Conservation (phyloP, 2,329 filamentous ascomycete species). For the Byssothecium circinans region DNA sequence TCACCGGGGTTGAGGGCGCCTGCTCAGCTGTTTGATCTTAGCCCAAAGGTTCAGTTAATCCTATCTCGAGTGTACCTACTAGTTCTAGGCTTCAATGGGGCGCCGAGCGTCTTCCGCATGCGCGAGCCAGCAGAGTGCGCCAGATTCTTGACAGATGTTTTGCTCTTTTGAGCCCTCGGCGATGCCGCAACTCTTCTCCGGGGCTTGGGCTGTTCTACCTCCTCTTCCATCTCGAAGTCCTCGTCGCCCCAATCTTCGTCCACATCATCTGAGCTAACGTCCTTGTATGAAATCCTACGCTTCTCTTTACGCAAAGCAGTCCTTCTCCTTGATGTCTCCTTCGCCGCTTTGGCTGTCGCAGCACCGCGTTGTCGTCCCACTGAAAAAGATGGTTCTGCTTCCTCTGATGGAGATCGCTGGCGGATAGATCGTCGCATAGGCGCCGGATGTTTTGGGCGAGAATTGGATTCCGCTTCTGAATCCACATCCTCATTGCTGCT, state of each 20-base stretch:
- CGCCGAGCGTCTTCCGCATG: slow-evolving; percentile 23
- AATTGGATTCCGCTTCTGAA: slow-evolving; percentile 15
- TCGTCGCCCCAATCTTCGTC: slow-evolving; percentile 24
- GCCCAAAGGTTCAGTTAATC: neutral
- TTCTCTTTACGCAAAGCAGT: slow-evolving; percentile 15
- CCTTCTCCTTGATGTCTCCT: slow-evolving; percentile 1
- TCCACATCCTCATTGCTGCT: slow-evolving; percentile 37
- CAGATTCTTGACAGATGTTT: neutral
- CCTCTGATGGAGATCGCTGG: slow-evolving; percentile 22
- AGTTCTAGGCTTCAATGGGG: slow-evolving; percentile 29
- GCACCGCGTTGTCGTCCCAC: slow-evolving; percentile 8
- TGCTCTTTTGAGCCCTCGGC: slow-evolving; percentile 13
- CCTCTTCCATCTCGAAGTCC: slow-evolving; percentile 29
- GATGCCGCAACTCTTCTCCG: slow-evolving; percentile 9
- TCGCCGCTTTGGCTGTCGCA: slow-evolving; percentile 3
- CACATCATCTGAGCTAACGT: slow-evolving; percentile 36
- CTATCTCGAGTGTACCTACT: slow-evolving; percentile 2
- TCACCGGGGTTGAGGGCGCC: slow-evolving; percentile 3
- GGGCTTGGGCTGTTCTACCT: slow-evolving; percentile 11
- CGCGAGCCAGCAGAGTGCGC: neutral
- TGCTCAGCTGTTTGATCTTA: slow-evolving; percentile 4
- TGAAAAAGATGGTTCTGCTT: slow-evolving; percentile 17
- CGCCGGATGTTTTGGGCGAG: slow-evolving; percentile 17
- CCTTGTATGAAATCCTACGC: slow-evolving; percentile 35
- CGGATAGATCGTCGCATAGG: slow-evolving; percentile 31